Base-by-base conservation (phyloP, 73 alveolate species). In the Durusdinium trenchii region DNA sequence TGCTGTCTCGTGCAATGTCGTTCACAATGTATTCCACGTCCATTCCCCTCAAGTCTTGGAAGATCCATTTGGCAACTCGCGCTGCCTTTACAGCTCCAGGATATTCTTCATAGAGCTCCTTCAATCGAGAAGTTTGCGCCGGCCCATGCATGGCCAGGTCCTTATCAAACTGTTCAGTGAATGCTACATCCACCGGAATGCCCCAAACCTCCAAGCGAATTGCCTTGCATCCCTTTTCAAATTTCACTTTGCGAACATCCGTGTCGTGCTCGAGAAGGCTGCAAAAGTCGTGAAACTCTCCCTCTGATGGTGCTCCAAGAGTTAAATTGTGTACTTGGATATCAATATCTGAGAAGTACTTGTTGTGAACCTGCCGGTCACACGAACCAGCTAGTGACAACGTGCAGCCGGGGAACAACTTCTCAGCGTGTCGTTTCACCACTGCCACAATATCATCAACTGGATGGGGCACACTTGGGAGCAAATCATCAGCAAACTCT, bases 41-140 rank as follows among this genome's bases (percentile, higher is more conserved):
- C 93, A 82, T 48, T 3, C 93, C 91, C 30, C 48, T 81, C 73
- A 82, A n/a, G 48, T 82, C 93, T 30, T 73, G 67, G n/a, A 82
- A 82, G 36, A 82, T 48, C 93, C 93, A 82, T 48, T 82, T 82
- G 71, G 93, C 93, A 82, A 82, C 93, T 50, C 93, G 93, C 10
- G 93, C 93, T 3, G 93, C 93, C 16, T 82, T 82, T 18, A 26
- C 50, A 48, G 93, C 93, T 6, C 93, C 93, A 4, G 71, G 73
- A 47, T 82, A 82, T 30, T 82, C 50, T 30, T 16, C 61, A 51
- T 82, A 82, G 50, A 82, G 73, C 75, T 82, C 4, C 47, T 82
- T 50, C 73, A 82, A 35, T 2, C 35, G n/a, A 30, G 0, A 46
- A 3, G 61, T 82, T 46, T 50, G 93, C 35, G 28, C 93, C 42